Evolutionary conservation across 2,329 filamentous ascomycete genomes (phyloP).

Genomic region (Leptographium procerum): DNA sequence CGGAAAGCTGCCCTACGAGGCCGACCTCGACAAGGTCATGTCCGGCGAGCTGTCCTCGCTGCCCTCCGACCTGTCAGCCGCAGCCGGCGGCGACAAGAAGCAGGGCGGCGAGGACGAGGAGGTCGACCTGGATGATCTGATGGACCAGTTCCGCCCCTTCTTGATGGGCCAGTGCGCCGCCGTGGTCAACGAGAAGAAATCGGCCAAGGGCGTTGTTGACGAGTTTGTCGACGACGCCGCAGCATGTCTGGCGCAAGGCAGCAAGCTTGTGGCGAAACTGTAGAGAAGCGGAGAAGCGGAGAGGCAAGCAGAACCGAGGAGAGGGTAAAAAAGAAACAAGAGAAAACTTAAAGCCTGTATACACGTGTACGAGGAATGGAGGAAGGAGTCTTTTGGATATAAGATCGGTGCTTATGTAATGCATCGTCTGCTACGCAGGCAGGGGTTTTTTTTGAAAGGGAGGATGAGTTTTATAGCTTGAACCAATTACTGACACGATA

Average conservation of each 20-base stretch:
- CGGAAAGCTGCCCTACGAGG: constrained; percentile 87
- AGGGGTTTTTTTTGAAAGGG: too few relatives aligned
- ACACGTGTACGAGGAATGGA: not conserved
- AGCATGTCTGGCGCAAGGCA: constrained; percentile 55
- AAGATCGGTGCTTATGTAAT: not conserved
- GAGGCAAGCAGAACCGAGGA: not conserved
- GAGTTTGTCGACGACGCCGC: constrained; percentile 83
- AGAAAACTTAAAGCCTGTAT: not conserved
- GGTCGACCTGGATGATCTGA: constrained; percentile 62
- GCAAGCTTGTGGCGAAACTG: constrained; percentile 57
- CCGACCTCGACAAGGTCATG: constrained; percentile 76
- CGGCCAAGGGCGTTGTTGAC: constrained; percentile 83
- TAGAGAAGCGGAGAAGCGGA: constrained; percentile 25
- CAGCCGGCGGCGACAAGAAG: constrained; percentile 35
- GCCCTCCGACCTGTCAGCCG: constrained; percentile 33
- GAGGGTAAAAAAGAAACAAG: too few relatives aligned
- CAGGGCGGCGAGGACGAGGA: constrained; percentile 57
- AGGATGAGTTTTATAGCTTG: too few relatives aligned
- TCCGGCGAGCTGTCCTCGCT: constrained; percentile 51
- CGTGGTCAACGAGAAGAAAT: constrained; percentile 85
- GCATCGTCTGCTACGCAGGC: too few relatives aligned
- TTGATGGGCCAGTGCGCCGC: constrained; percentile 96
- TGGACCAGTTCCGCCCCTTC: constrained; percentile 85
- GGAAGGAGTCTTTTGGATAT: too few relatives aligned
- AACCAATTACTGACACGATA: too few relatives aligned